phyloP scores from a whole-genome alignment of 139 green algal genomes.

The Trebouxia sp. region DNA sequence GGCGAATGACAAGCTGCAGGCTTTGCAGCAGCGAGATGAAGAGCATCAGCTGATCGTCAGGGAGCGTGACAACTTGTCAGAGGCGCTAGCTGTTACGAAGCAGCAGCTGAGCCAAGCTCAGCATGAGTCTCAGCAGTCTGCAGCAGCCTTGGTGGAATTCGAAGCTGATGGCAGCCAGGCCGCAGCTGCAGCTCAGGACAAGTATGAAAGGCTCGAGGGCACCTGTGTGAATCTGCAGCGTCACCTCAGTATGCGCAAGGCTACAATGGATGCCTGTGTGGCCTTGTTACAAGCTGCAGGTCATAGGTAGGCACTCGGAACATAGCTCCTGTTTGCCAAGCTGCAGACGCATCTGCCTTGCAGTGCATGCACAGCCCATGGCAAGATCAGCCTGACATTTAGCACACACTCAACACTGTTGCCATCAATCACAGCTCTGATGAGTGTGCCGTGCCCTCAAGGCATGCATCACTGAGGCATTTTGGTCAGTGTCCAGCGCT shows the following conservation, averaged over 20 bases:
- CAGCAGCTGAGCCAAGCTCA: background rate
- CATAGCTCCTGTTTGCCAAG: too few species aligned
- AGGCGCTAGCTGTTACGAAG: background rate
- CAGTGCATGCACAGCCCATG: too few species aligned
- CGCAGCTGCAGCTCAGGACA: background rate
- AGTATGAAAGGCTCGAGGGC: background rate
- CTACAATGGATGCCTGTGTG: background rate
- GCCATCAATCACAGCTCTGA: too few species aligned
- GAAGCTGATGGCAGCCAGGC: background rate
- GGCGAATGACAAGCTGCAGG: constrained; percentile 4
- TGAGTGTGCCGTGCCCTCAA: too few species aligned
- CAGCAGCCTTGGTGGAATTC: background rate
- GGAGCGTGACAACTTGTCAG: background rate
- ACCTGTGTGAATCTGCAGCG: background rate
- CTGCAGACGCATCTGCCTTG: too few species aligned
- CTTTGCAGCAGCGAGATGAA: background rate
- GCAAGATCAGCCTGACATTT: too few species aligned
- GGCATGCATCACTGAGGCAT: too few species aligned
- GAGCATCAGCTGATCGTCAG: background rate
- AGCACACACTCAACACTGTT: too few species aligned
- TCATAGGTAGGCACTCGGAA: background rate
- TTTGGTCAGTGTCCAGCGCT: too few species aligned
- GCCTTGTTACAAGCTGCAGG: background rate
- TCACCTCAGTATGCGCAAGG: background rate
- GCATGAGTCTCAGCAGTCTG: background rate